phyloP scores from a whole-genome alignment of 164 flowering plant species.

The Dillenia turbinata region DNA sequence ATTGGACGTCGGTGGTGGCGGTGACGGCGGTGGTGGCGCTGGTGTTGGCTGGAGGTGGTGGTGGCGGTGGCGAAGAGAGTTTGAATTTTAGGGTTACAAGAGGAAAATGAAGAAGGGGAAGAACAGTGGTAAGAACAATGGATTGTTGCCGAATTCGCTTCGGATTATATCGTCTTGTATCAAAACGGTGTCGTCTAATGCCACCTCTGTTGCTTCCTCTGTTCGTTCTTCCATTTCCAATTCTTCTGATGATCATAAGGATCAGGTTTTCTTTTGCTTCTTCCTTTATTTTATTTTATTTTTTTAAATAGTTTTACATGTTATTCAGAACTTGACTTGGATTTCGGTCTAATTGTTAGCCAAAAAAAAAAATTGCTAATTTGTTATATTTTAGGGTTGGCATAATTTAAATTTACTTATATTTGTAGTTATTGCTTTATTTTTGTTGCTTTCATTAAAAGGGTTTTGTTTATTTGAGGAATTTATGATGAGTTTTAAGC shows the following conservation, averaged over 20 bases:
- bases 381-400: too few species aligned
- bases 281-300: too few species aligned
- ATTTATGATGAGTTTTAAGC: too few species aligned
- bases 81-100: background rate
- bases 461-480: too few species aligned
- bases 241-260: slow-evolving; percentile 39
- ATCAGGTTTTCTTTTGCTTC: slow-evolving; percentile 33
- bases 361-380: too few species aligned
- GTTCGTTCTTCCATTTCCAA: slow-evolving; percentile 49
- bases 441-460: too few species aligned
- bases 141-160: slow-evolving; percentile 51
- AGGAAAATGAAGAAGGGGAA: slow-evolving; percentile 18
- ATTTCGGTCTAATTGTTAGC: too few species aligned
- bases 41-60: background rate
- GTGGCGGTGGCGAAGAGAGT: background rate
- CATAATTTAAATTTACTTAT: too few species aligned
- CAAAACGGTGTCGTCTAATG: slow-evolving; percentile 57
- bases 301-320: too few species aligned
- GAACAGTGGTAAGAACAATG: slow-evolving; percentile 16
- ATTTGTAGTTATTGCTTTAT: too few species aligned
- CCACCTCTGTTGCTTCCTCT: slow-evolving; percentile 50
- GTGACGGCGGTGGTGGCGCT: background rate
- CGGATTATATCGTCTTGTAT: slow-evolving; percentile 58
- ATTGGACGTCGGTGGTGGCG: slow-evolving; percentile 2
- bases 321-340: too few species aligned